phyloP scores from a whole-genome alignment of 306 rosid genomes.

The Cicer bijugum region DNA sequence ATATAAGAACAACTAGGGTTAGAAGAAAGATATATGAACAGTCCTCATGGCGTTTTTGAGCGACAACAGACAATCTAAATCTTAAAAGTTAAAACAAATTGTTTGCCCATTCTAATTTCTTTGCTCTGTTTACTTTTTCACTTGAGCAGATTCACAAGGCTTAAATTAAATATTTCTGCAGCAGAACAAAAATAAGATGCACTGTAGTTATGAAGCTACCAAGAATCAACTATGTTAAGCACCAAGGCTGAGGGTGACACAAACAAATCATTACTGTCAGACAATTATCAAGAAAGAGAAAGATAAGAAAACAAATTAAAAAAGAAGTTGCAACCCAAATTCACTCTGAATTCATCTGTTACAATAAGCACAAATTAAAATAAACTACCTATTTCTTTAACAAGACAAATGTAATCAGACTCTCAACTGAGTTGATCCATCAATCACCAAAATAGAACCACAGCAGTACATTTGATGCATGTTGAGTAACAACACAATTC shows the following conservation, averaged over 20 bases:
- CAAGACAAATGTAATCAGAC: constrained; percentile 21
- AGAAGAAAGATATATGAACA: constrained; percentile 31
- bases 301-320: constrained; percentile 1
- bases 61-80: not conserved
- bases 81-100: constrained; percentile 14
- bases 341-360: constrained; percentile 26
- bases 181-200: constrained; percentile 23
- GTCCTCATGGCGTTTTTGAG: constrained; percentile 7
- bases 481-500: not conserved
- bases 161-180: constrained; percentile 22
- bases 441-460: constrained; percentile 3
- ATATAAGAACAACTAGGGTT: constrained; percentile 35
- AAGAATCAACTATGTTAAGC: constrained; percentile 12
- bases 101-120: not conserved
- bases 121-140: constrained; percentile 17
- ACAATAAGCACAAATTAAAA: constrained; percentile 1
- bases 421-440: constrained; percentile 13
- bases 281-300: constrained; percentile 24
- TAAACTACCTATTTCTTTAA: constrained; percentile 9
- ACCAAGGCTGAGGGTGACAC: not conserved
- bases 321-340: constrained; percentile 16
- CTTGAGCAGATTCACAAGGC: constrained; percentile 9
- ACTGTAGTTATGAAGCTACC: constrained; percentile 4
- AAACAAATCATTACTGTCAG: constrained; percentile 9
- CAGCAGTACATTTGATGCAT: not conserved